Conservation (phyloP, 495 filamentous ascomycete genomes). For the Talaromyces adpressus region DNA sequence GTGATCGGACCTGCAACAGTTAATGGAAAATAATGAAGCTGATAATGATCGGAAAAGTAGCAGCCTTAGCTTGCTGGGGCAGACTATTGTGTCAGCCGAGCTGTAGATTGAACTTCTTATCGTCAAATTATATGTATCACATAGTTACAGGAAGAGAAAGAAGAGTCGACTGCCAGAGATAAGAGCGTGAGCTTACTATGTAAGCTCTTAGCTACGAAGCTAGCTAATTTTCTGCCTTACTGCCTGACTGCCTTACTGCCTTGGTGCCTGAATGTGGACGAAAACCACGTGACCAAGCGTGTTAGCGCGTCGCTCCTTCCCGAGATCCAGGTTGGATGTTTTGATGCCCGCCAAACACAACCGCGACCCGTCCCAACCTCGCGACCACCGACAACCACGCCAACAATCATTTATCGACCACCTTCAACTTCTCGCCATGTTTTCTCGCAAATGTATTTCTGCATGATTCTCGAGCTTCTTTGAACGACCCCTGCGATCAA, state of each 20-base stretch:
- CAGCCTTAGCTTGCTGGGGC: background rate
- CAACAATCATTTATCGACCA: background rate
- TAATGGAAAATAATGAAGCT: background rate
- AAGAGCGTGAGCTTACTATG: background rate
- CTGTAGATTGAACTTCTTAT: background rate
- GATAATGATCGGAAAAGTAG: background rate
- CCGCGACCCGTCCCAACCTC: background rate
- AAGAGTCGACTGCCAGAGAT: background rate
- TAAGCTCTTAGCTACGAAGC: background rate
- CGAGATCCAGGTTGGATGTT: background rate
- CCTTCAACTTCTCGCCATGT: background rate
- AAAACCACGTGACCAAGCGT: constrained; percentile 5
- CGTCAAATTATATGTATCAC: background rate
- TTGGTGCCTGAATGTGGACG: background rate
- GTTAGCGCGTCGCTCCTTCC: constrained; percentile 8
- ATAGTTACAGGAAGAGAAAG: background rate
- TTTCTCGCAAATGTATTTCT: background rate
- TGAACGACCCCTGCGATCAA: background rate
- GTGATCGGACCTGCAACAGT: background rate
- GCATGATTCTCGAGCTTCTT: background rate
- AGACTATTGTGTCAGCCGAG: background rate
- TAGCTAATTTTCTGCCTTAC: background rate
- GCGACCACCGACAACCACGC: background rate
- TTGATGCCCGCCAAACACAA: constrained; percentile 5
- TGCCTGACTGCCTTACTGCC: background rate